Evolutionary conservation across 352 stramenopile genomes (phyloP).

Genomic region (Phytophthora podocarpi): DNA sequence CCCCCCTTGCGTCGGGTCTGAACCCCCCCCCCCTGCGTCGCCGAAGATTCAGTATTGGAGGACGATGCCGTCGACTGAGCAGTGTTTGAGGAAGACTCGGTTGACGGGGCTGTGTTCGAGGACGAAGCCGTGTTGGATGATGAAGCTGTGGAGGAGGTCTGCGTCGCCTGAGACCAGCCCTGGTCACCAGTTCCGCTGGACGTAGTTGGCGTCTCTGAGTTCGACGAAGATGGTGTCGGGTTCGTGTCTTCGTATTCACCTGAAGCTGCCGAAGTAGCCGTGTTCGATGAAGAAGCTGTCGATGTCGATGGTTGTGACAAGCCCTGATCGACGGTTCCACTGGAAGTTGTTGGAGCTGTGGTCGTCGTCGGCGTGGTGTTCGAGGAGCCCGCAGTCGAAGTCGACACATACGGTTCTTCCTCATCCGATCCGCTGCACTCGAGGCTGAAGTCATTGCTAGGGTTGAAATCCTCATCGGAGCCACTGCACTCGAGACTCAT

Average conservation of each 20-base stretch:
- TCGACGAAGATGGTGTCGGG: too few relatives aligned
- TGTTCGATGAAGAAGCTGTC: conserved; percentile 6
- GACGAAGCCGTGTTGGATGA: conserved; percentile 18
- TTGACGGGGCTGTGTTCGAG: conserved; percentile 4
- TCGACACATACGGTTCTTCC: conserved; percentile 1
- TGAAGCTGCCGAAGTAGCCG: conserved; percentile 9
- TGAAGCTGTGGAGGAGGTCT: conserved; percentile 6
- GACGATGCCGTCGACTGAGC: too few relatives aligned
- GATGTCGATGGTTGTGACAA: neutral
- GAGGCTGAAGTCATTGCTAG: conserved; percentile 9
- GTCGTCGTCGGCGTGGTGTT: conserved; percentile 1
- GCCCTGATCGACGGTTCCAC: neutral
- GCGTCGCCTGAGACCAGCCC: neutral
- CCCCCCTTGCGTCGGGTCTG: conserved; percentile 11
- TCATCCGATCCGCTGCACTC: conserved; percentile 25
- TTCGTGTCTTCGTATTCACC: neutral
- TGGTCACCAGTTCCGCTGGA: conserved; percentile 18
- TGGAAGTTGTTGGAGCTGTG: neutral
- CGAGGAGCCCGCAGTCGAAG: conserved; percentile 3
- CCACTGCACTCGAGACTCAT: conserved; percentile 30
- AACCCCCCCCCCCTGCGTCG: conserved; percentile 14
- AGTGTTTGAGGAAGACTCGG: conserved; percentile 9
- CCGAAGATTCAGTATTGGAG: neutral
- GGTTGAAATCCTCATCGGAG: conserved; percentile 6
- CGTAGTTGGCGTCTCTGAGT: neutral